Percentiles rank a stretch among this genome's conserved stretches.
Conservation (phyloP, 768 basidiomycete species). For the Mycena vulgaris region DNA sequence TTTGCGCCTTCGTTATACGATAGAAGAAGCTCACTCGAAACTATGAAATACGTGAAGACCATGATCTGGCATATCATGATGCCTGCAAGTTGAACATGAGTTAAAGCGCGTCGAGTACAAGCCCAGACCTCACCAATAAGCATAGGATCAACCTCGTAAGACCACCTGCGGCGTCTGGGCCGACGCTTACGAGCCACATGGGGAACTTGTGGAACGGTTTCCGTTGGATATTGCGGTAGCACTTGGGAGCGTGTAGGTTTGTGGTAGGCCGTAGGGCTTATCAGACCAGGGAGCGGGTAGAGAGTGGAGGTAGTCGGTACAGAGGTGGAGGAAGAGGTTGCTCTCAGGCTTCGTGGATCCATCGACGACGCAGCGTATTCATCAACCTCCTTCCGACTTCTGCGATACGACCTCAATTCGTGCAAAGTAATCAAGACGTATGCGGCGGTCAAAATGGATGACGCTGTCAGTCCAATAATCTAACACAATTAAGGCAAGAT, state of each 20-base stretch:
- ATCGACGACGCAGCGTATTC: not conserved
- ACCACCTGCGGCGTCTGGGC: slow-evolving; percentile 52
- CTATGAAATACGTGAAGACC: slow-evolving; percentile 58
- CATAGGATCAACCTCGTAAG: slow-evolving; percentile 56
- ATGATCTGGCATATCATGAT: slow-evolving; percentile 54
- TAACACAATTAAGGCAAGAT: not conserved
- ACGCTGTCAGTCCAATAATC: slow-evolving; percentile 49
- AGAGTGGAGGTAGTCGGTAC: slow-evolving; percentile 1
- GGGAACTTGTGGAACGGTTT: not conserved
- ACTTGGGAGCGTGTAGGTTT: not conserved
- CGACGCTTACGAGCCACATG: slow-evolving; percentile 38
- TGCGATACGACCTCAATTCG: slow-evolving; percentile 51
- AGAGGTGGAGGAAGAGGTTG: slow-evolving; percentile 5
- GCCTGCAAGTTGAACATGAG: slow-evolving; percentile 39
- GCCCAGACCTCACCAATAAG: slow-evolving; percentile 43
- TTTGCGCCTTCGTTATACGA: slow-evolving; percentile 46
- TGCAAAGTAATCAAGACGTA: slow-evolving; percentile 53
- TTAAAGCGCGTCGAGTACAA: not conserved
- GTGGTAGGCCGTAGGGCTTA: slow-evolving; percentile 5
- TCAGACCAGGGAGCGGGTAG: slow-evolving; percentile 1
- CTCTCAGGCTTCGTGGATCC: not conserved
- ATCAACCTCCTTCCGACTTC: slow-evolving; percentile 26
- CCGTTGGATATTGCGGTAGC: not conserved
- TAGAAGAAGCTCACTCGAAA: slow-evolving; percentile 56
- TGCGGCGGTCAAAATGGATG: slow-evolving; percentile 47